Base-by-base conservation (phyloP, 1,284 basidiomycete genomes). In the Ustilago hordei region DNA sequence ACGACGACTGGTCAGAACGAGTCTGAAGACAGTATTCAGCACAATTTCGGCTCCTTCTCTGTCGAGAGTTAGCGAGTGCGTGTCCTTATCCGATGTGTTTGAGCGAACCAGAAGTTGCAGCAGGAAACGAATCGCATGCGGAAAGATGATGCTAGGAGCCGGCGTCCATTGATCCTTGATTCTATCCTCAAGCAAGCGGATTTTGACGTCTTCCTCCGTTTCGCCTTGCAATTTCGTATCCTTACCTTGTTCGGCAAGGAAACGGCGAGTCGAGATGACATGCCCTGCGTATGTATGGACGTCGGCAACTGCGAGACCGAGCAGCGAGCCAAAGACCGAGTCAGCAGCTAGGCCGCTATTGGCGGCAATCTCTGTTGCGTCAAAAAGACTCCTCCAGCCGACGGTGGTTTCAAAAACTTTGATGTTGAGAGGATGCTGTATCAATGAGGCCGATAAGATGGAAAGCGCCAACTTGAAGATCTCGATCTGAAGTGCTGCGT, bases 251-350 rank as follows among this genome's bases (percentile, higher is more conserved):
- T 66, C 64, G 1, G 50, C 64, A 28, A 73, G 58, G 31, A 48
- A 61, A 31, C 68, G 62, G 23, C 75, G 60, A 23, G 62, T 60
- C 5, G 69, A 57, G 54, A 57, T 28, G 61, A 75, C 60, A 57
- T 77, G 38, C 4, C 63, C 57, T 34, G 71, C 57, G 17, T 67
- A 67, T 0, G 74, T 71, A 0, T 68, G 43, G 2, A 83, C 73
- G n/a, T 84, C 72, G 38, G 74, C 83, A 6, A 82, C 48, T 2
- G 80, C 75, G 0, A 84, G 50, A 19, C 80, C 83, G 4, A 82
- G 48, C 5, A 84, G 72, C 3, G 74, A 61, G 31, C 73, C 81
- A 38, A 75, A 76, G 38, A 80, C 38, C 19, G 75, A 58, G 28
- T 67, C 68, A 12, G 66, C 56, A 7, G 62, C 28, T 7, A 68